Base-by-base conservation (phyloP, 2,329 filamentous ascomycete genomes). In the Curvularia eragrostidis region DNA sequence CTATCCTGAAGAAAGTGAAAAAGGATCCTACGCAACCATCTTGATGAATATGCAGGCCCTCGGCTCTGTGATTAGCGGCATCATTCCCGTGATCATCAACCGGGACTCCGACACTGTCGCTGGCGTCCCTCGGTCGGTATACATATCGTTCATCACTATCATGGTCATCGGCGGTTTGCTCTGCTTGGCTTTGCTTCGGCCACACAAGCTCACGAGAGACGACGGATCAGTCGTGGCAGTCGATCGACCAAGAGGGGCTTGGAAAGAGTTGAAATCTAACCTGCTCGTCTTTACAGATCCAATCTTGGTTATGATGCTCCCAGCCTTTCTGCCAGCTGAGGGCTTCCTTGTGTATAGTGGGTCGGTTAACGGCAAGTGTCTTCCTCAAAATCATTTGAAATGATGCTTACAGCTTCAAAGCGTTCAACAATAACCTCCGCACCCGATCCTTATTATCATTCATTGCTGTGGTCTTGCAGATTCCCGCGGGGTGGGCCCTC, bases 21-120 rank as follows among this genome's bases (percentile, higher is more conserved):
- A 71, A 51, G 69, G 70, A 9, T 64, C 66, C 7, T 73, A 68
- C 47, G 68, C 67, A 30, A 73, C 70, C 1, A 69, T 70, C 32
- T 58, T 71, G 44, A 72, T 72, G 66, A 73, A 73, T 50, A 67
- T 72, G 64, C 69, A 73, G 58, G 69, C 68, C 8, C 48, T 72
- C 19, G 70, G 70, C 2, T 70, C 69, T 2, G 65, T 68, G 42
- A 67, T 72, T 48, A 67, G 68, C 32, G 68, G 70, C 15, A 72
- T 73, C 21, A 73, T 73, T n/a, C 69, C 69, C 4, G 65, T 73
- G 21, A 69, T 73, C 42, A 72, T 73, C 54, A 73, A 73, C 50
- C 59, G 64, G 15, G 53, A 72, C 41, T 69, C 70, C 10, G 65
- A 68, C n/a, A 69, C 63, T 7, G 68, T 65, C n/a, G 65, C 64